Evolutionary conservation across 805 yeast genomes (phyloP), one percentile per base, ranked within the genome.

Genomic region (Saturnispora mendoncae): DNA sequence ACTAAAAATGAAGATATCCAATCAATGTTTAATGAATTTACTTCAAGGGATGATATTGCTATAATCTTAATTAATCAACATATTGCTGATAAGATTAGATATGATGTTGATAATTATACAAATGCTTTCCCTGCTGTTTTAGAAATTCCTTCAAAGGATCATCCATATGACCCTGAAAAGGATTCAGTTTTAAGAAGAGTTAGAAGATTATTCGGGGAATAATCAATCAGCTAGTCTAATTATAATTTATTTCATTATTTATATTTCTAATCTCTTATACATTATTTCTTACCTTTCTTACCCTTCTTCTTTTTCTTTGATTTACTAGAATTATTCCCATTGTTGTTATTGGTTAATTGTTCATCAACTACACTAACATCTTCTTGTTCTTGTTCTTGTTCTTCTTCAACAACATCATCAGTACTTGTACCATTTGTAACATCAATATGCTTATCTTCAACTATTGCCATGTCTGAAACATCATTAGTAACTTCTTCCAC

Each of bases 151-250:
- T 86, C 97, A 13, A 92, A 92, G 68, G 98, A 92, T 58, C 97
- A 92, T 61, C 97, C 98, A 18, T 92, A 92, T 61, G 94, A 92
- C 61, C 98, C 98, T 17, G 97, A 90, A 61, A 92, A 90, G 76
- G 98, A 92, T 64, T 82, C 95, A 17, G 87, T 92, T 31, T 72
- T 92, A 64, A 80, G 90, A 65, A 83, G 95, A 61, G 98, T 92
- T 26, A 82, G 95, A 69, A 79, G 95, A 60, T 67, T 92, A 49
- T 88, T 90, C 67, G 97, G 98, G 34, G 97, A 92, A 66, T 41
- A 27, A 36, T 24, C 20, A 36, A 15, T 32, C 27, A 17, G 19
- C 10, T 14, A 8, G n/a, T 31, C 25, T 21, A 9, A 6, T 23
- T 21, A 31, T 15, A n/a, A 15, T 31, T 15, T 31, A 31, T 31